These are phyloP conservation scores for Diplodia scrobiculata DNA, from an alignment of 2,329 filamentous ascomycete species.

Conservation along the genomic window DNA sequence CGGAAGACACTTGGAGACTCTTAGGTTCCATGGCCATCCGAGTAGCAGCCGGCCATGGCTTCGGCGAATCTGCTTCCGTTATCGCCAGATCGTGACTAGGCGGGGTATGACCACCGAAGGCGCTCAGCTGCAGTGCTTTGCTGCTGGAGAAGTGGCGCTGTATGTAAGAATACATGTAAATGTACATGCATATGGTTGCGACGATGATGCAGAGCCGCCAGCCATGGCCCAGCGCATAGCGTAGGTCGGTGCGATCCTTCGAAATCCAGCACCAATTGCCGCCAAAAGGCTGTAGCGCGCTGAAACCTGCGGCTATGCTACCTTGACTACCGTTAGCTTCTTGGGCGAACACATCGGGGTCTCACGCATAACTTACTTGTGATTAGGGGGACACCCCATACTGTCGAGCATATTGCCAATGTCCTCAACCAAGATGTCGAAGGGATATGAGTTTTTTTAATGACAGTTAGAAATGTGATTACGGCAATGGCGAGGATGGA, in stretches of 20 bases:
- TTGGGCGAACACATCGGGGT: neutral
- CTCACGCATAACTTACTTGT: slow-evolving; percentile 38
- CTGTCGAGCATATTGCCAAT: slow-evolving; percentile 42
- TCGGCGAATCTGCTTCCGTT: neutral
- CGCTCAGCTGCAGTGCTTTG: neutral
- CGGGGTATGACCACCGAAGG: neutral
- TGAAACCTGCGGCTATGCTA: slow-evolving; percentile 17
- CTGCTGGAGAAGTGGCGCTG: slow-evolving; percentile 23
- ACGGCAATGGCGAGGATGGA: slow-evolving; percentile 52
- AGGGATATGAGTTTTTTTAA: slow-evolving; percentile 42
- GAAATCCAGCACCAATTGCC: slow-evolving; percentile 57
- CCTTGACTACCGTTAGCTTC: slow-evolving; percentile 8
- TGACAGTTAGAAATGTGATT: slow-evolving; percentile 48
- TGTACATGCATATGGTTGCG: slow-evolving; percentile 47
- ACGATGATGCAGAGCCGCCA: slow-evolving; percentile 52
- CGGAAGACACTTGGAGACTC: neutral
- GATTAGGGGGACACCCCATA: slow-evolving; percentile 48
- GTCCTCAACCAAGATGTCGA: slow-evolving; percentile 38
- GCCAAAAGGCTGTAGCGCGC: slow-evolving; percentile 45
- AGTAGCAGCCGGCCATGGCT: neutral
- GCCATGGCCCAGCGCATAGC: slow-evolving; percentile 51
- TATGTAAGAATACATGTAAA: slow-evolving; percentile 48
- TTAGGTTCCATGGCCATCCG: neutral
- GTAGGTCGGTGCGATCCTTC: slow-evolving; percentile 43
- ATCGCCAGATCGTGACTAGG: neutral